These are phyloP conservation scores for Globisporangium iwayamae DNA, from an alignment of 352 stramenopile species.

Conservation along the genomic window DNA sequence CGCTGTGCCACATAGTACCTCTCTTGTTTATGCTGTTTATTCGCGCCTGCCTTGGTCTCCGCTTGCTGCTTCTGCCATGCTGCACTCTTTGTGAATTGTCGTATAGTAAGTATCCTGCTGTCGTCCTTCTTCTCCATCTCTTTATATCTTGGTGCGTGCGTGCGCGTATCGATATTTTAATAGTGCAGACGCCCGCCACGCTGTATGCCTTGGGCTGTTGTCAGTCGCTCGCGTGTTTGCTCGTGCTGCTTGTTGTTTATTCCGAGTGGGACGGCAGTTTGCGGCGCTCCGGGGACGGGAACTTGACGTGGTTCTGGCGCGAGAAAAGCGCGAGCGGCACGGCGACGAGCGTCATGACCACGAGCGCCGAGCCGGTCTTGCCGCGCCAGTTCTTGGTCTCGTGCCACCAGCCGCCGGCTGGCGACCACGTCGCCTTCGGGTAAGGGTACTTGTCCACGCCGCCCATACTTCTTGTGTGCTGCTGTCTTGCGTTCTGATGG, in stretches of 20 bases:
- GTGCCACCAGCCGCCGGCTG: slow-evolving; percentile 81
- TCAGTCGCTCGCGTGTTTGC: neutral
- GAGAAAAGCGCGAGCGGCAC: slow-evolving; percentile 63
- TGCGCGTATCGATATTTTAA: slow-evolving; percentile 9
- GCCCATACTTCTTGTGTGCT: slow-evolving; percentile 39
- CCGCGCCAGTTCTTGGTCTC: slow-evolving; percentile 83
- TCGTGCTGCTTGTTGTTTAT: slow-evolving; percentile 3
- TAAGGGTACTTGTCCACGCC: slow-evolving; percentile 82
- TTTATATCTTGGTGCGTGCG: neutral
- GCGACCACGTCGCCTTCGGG: slow-evolving; percentile 86
- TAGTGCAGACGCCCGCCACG: neutral
- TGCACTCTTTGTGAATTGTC: neutral
- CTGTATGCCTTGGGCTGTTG: neutral
- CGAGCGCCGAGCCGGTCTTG: slow-evolving; percentile 63
- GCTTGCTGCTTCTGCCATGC: neutral
- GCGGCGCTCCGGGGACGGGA: slow-evolving; percentile 64
- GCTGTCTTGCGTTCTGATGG: neutral
- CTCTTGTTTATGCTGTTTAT: neutral
- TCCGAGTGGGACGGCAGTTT: slow-evolving; percentile 27
- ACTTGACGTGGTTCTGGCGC: slow-evolving; percentile 66
- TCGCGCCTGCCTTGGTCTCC: neutral
- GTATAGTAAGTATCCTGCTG: neutral
- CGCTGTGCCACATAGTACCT: neutral
- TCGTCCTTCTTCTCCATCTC: neutral
- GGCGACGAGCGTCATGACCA: slow-evolving; percentile 40